Percentiles rank a stretch among this genome's conserved stretches.
Evolutionary conservation across 78 protist species (phyloP).

Genomic region (Trichosphaerium sp.): DNA sequence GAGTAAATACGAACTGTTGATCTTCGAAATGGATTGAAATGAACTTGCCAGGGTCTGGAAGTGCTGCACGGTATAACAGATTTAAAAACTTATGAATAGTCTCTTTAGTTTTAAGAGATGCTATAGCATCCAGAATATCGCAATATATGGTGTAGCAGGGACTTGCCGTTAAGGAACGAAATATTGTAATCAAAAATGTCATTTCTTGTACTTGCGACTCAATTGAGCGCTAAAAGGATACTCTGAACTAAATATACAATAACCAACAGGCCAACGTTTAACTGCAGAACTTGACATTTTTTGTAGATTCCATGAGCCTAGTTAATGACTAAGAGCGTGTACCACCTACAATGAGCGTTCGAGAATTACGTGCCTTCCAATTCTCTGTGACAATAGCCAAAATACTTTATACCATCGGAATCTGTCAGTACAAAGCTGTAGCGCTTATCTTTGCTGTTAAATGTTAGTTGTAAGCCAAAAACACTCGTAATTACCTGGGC

Average conservation of each 20-base stretch:
- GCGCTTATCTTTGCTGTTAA: no score
- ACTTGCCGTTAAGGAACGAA: no score
- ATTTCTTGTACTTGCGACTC: neutral
- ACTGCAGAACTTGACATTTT: neutral
- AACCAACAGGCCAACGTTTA: neutral
- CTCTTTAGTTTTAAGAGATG: no score
- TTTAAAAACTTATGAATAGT: no score
- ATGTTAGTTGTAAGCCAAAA: no score
- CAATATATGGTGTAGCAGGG: no score
- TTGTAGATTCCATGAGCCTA: neutral
- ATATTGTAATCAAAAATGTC: no score
- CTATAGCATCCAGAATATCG: no score
- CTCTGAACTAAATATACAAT: neutral
- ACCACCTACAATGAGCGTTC: neutral
- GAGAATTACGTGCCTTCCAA: neutral
- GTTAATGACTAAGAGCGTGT: neutral
- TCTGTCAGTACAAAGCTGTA: constrained; percentile 7
- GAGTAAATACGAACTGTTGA: neutral
- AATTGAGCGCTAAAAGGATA: neutral
- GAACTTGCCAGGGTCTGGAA: no score
- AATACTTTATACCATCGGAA: neutral
- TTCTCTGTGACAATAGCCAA: constrained; percentile 8
- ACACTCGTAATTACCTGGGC: no score
- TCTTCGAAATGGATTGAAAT: neutral
- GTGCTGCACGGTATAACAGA: no score